Base-by-base conservation (phyloP, 495 filamentous ascomycete species). In the Podospora fimiseda region DNA sequence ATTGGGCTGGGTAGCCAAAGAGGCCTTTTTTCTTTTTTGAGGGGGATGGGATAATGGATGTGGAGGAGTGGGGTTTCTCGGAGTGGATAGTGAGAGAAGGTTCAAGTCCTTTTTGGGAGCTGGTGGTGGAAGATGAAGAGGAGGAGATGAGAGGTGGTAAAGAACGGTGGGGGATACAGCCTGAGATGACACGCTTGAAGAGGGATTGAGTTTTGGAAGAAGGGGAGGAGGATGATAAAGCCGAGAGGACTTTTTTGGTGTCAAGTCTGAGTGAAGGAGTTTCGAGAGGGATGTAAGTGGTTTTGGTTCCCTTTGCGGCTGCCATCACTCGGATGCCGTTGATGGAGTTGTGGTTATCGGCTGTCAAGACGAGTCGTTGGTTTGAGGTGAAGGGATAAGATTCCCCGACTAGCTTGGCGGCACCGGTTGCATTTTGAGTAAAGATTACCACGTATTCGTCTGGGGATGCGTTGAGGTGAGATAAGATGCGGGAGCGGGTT, bases 1-100 rank as follows among this genome's bases (percentile, higher is more conserved):
- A 81, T 55, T 84, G 82, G 6, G 73, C 82, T 9, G 82, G 82
- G 66, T 82, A 86, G n/a, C 76, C 82, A 52, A 85, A 81, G 5
- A 85, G 66, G 0, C 70, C 70, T 19, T 54, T 61, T 1, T 47
- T 23, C 13, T 38, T 13, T 9, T 9, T 27, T 1, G 21, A 37
- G 40, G 18, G 22, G 7, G 33, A 21, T n/a, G 16, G 1, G 16
- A 43, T 14, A 2, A 53, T 37, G 16, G n/a, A 11, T 23, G 20
- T 23, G 18, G 36, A 36, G 39, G 8, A 14, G 1, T 14, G 24
- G 2, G 24, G 14, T 23, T 9, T 14, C 3, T 22, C 15, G 19
- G 20, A 45, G 16, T 37, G 18, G 18, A 14, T 3, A n/a, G n/a
- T n/a, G 43, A 20, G 19, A 45, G 5, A 19, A 14, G 8, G 33